These are phyloP conservation scores for Termitomyces sp. DNA, from an alignment of 768 basidiomycete species.

Conservation along the genomic window DNA sequence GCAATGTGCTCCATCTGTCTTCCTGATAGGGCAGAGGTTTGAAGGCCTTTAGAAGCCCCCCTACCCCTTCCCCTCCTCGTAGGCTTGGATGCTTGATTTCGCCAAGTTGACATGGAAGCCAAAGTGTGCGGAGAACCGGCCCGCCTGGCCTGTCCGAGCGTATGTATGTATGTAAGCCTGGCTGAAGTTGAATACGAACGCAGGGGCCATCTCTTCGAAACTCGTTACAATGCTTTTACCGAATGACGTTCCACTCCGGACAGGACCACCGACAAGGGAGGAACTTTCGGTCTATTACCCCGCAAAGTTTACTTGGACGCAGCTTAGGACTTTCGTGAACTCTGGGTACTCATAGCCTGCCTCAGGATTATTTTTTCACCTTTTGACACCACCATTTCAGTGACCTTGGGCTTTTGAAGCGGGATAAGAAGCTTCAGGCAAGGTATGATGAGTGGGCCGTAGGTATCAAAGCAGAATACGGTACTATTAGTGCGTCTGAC, in stretches of 20 bases:
- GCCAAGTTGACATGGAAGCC: constrained; percentile 9
- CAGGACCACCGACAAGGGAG: constrained; percentile 64
- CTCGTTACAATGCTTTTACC: constrained; percentile 6
- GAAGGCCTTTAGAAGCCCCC: neutral
- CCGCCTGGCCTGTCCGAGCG: neutral
- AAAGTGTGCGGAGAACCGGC: neutral
- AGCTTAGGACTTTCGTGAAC: constrained; percentile 73
- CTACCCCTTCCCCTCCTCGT: constrained; percentile 8
- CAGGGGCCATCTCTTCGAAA: constrained; percentile 1
- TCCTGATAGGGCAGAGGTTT: constrained; percentile 7
- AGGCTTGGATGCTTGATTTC: constrained; percentile 7
- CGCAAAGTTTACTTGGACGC: constrained; percentile 67
- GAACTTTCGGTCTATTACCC: constrained; percentile 69
- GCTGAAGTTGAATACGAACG: no score
- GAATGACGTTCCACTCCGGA: constrained; percentile 33
- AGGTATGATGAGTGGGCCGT: constrained; percentile 58
- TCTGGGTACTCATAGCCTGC: constrained; percentile 49
- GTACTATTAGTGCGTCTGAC: constrained; percentile 52
- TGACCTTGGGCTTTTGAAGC: constrained; percentile 75
- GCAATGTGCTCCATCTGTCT: constrained; percentile 60
- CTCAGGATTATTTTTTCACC: neutral
- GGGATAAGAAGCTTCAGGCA: constrained; percentile 62
- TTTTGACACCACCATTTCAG: constrained; percentile 29
- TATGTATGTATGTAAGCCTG: no score
- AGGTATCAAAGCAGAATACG: constrained; percentile 53